Conservation (phyloP, 257 asterid genomes). For the Salvia splendens region DNA sequence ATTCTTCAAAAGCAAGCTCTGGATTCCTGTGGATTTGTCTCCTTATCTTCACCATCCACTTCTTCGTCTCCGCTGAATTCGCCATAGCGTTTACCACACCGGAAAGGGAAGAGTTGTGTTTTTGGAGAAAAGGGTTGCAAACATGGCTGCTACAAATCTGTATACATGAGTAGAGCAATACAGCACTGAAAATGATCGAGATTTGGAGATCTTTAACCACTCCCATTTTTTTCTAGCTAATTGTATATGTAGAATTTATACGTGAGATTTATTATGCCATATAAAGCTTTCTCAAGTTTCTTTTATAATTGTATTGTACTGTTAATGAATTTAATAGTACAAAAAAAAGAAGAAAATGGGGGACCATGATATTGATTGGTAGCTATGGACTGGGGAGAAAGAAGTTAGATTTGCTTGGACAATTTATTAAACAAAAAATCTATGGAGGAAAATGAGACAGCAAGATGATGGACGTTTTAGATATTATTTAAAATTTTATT, state of each 20-base stretch:
- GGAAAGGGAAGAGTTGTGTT: slow-evolving; percentile 24
- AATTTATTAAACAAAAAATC: not conserved
- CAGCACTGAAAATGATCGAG: not conserved
- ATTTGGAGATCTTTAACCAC: not conserved
- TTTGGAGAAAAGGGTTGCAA: slow-evolving; percentile 28
- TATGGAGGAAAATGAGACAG: slow-evolving; percentile 28
- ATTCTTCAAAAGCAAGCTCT: slow-evolving; percentile 55
- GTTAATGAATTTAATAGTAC: not conserved
- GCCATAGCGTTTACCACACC: slow-evolving; percentile 38
- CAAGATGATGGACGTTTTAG: slow-evolving; percentile 2
- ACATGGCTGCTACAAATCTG: not conserved
- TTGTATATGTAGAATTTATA: too few species aligned
- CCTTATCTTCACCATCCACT: slow-evolving; percentile 47
- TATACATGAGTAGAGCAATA: not conserved
- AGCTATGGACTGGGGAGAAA: not conserved
- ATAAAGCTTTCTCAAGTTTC: not conserved
- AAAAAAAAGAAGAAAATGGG: not conserved
- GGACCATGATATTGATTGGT: not conserved
- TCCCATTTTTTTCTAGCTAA: slow-evolving; percentile 1
- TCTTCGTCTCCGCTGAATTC: slow-evolving; percentile 30
- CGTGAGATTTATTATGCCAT: too few species aligned
- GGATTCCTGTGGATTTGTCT: slow-evolving; percentile 57
- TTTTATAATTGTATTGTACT: not conserved
- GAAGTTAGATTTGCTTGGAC: not conserved
- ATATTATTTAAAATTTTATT: not conserved